Evolutionary conservation across 768 basidiomycete genomes (phyloP).

Genomic region (Auriscalpium microsporum): DNA sequence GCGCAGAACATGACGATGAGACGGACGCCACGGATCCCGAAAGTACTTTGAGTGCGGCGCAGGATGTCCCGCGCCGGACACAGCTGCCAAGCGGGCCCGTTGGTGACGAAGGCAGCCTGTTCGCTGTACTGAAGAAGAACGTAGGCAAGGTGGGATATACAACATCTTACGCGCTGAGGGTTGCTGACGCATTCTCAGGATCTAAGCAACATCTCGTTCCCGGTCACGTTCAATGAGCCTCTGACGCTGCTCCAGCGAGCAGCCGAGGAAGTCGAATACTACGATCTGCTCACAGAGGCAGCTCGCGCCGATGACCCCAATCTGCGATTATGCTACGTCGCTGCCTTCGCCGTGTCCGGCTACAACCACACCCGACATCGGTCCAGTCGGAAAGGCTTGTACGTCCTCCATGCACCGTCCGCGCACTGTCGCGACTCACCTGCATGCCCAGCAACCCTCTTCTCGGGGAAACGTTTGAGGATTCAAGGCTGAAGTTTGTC

Average conservation of each 20-base stretch:
- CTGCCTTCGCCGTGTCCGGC: constrained; percentile 78
- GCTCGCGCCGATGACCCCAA: constrained; percentile 47
- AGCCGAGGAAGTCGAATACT: constrained; percentile 82
- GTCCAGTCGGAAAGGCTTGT: constrained; percentile 85
- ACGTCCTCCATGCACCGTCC: constrained; percentile 24
- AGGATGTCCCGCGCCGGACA: constrained; percentile 38
- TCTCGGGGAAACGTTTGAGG: constrained; percentile 85
- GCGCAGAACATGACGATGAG: constrained; percentile 34
- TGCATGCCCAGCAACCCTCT: constrained; percentile 54
- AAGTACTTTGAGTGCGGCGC: neutral
- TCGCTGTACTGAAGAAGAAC: constrained; percentile 78
- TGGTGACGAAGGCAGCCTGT: constrained; percentile 75
- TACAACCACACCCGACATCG: constrained; percentile 78
- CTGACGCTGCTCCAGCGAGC: constrained; percentile 72
- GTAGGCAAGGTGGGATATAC: constrained; percentile 60
- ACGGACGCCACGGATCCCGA: neutral
- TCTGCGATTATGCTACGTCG: constrained; percentile 65
- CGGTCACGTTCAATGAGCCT: constrained; percentile 89
- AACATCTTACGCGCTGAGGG: neutral
- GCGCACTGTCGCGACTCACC: neutral
- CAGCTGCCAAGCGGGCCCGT: constrained; percentile 50
- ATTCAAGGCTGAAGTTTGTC: constrained; percentile 69
- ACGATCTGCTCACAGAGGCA: constrained; percentile 59
- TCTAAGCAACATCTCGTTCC: constrained; percentile 71
- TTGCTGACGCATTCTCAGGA: constrained; percentile 39